Percentiles rank a stretch among this genome's conserved stretches.
These are phyloP conservation scores for Trametes punicea DNA, from an alignment of 768 basidiomycete genomes.

Conservation along the genomic window DNA sequence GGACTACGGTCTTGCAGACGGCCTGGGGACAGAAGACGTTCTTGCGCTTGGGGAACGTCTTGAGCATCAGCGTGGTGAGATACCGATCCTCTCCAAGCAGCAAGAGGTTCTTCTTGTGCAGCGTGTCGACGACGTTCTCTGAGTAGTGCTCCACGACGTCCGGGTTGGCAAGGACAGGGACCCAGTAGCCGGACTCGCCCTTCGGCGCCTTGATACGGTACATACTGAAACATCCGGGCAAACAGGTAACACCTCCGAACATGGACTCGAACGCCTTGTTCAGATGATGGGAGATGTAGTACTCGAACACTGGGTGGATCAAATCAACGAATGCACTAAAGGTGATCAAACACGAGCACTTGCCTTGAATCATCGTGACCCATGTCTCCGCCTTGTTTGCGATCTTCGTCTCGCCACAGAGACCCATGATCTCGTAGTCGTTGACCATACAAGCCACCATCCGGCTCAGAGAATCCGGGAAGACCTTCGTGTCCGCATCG, in stretches of 20 bases:
- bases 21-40: slow-evolving; percentile 99
- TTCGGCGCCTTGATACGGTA: slow-evolving; percentile 99
- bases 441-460: slow-evolving; percentile 97
- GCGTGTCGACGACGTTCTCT: slow-evolving; percentile 97
- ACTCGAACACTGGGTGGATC: slow-evolving; percentile 80
- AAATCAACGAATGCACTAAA: neutral
- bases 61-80: slow-evolving; percentile 93
- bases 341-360: slow-evolving; percentile 28
- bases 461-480: slow-evolving; percentile 94
- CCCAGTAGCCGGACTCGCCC: slow-evolving; percentile 94
- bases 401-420: slow-evolving; percentile 99
- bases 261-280: slow-evolving; percentile 99
- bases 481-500: slow-evolving; percentile 97
- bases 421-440: slow-evolving; percentile 97
- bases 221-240: slow-evolving; percentile 99
- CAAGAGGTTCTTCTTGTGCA: slow-evolving; percentile 98
- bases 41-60: slow-evolving; percentile 99
- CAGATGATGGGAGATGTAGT: slow-evolving; percentile 99
- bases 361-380: slow-evolving; percentile 99
- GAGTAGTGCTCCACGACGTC: slow-evolving; percentile 99
- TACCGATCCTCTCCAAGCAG: slow-evolving; percentile 99
- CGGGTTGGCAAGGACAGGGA: slow-evolving; percentile 96
- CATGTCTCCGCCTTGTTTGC: slow-evolving; percentile 99
- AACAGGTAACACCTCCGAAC: slow-evolving; percentile 99
- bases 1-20: slow-evolving; percentile 98